Evolutionary conservation across 352 stramenopile genomes (phyloP).

Genomic region (Discostella stelligera): DNA sequence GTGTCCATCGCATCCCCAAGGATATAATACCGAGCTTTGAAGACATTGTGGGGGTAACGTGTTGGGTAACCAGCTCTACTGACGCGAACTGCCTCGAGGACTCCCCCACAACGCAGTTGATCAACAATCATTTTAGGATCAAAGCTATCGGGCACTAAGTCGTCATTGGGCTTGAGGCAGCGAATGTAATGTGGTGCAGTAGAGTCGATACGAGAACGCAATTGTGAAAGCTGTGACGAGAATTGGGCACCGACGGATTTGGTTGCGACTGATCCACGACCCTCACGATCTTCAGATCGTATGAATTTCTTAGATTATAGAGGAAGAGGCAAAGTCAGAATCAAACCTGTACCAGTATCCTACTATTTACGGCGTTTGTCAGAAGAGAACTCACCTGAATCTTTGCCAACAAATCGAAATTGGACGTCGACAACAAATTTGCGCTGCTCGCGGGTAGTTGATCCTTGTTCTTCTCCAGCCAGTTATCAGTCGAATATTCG

Average conservation of each 20-base stretch:
- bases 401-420: conserved; percentile 16
- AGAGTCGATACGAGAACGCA: conserved; percentile 87
- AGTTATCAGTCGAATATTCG: conserved; percentile 90
- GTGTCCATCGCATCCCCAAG: conserved; percentile 53
- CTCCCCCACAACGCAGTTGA: conserved; percentile 89
- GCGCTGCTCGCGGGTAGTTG: conserved; percentile 50
- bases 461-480: conserved; percentile 96
- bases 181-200: conserved; percentile 92
- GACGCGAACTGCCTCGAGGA: conserved; percentile 94
- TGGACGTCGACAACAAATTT: conserved; percentile 34
- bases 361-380: not conserved
- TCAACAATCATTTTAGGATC: conserved; percentile 87
- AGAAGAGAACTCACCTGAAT: conserved; percentile 2
- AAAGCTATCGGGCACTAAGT: conserved; percentile 84
- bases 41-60: conserved; percentile 88
- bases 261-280: conserved; percentile 80
- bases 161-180: conserved; percentile 94
- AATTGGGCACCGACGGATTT: conserved; percentile 85
- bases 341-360: not conserved
- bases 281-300: conserved; percentile 72
- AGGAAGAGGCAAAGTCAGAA: not conserved
- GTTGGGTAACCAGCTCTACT: conserved; percentile 91
- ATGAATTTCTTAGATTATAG: conserved; percentile 35
- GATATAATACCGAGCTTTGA: conserved; percentile 74
- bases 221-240: conserved; percentile 85